Conservation (phyloP, 164 flowering plant genomes). For the Vitis labrusca region DNA sequence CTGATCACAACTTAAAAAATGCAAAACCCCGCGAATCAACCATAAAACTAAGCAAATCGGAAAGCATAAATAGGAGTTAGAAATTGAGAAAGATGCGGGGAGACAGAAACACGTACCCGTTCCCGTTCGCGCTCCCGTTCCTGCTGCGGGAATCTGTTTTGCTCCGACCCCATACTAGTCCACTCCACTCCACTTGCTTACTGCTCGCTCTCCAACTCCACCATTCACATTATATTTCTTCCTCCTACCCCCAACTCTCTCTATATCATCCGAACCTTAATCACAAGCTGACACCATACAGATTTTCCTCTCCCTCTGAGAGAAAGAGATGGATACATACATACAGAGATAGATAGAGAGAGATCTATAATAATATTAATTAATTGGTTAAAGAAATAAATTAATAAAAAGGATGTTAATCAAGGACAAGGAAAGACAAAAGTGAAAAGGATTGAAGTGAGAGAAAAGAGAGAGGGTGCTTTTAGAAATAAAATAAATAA, state of each 20-base stretch:
- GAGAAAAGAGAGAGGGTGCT: slow-evolving; percentile 1
- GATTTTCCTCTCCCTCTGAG: slow-evolving; percentile 8
- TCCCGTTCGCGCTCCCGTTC: slow-evolving; percentile 2
- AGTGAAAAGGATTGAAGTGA: slow-evolving; percentile 16
- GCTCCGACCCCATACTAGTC: slow-evolving; percentile 32
- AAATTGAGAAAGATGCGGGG: too few species aligned
- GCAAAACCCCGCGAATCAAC: too few species aligned
- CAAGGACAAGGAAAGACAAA: slow-evolving; percentile 24
- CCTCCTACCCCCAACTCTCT: too few species aligned
- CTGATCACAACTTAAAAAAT: too few species aligned
- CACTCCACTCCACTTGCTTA: neutral
- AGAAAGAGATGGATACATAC: too few species aligned
- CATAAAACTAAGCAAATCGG: neutral
- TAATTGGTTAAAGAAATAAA: neutral
- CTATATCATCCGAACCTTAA: too few species aligned
- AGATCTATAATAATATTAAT: neutral
- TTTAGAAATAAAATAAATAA: neutral
- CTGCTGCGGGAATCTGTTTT: slow-evolving; percentile 38
- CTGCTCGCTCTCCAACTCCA: neutral
- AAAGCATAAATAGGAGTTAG: neutral
- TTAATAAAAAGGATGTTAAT: slow-evolving; percentile 1
- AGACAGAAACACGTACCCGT: slow-evolving; percentile 10
- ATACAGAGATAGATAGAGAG: slow-evolving; percentile 1
- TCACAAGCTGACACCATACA: slow-evolving; percentile 18
- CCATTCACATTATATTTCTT: neutral